These are phyloP conservation scores for Populus ilicifolia DNA, from an alignment of 345 rosid species.

Conservation along the genomic window DNA sequence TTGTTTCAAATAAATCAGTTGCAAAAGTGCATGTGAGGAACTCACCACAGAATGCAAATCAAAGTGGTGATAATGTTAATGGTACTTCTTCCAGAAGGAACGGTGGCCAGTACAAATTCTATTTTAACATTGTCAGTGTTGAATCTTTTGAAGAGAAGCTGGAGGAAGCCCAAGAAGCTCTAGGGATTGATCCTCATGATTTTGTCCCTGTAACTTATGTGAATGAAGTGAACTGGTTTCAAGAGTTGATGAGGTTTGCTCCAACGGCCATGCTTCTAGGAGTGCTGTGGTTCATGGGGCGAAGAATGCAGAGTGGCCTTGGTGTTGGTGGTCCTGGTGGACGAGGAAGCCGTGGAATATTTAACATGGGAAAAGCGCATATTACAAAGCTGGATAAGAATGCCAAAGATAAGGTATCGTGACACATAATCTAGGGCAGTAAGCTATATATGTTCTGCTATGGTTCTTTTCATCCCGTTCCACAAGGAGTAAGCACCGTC, in stretches of 20 bases:
- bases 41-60: constrained; percentile 37
- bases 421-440: not conserved
- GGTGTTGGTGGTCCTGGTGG: constrained; percentile 89
- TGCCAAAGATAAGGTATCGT: constrained; percentile 75
- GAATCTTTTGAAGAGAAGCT: constrained; percentile 92
- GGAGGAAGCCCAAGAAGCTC: constrained; percentile 84
- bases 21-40: constrained; percentile 82
- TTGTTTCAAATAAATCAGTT: constrained; percentile 80
- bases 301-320: constrained; percentile 77
- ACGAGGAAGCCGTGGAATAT: constrained; percentile 78
- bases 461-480: not conserved
- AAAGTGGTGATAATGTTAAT: constrained; percentile 30
- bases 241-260: constrained; percentile 75
- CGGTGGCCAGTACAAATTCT: constrained; percentile 64
- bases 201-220: constrained; percentile 70
- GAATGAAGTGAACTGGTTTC: constrained; percentile 73
- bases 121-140: constrained; percentile 83
- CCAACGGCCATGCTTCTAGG: constrained; percentile 75
- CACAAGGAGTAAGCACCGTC: not conserved
- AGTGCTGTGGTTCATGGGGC: constrained; percentile 58
- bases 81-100: constrained; percentile 39
- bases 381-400: constrained; percentile 83
- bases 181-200: constrained; percentile 75
- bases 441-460: not conserved
- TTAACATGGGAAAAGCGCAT: constrained; percentile 90